Base-by-base conservation (phyloP, 768 basidiomycete genomes). In the Rhizopogon vesiculosus region DNA sequence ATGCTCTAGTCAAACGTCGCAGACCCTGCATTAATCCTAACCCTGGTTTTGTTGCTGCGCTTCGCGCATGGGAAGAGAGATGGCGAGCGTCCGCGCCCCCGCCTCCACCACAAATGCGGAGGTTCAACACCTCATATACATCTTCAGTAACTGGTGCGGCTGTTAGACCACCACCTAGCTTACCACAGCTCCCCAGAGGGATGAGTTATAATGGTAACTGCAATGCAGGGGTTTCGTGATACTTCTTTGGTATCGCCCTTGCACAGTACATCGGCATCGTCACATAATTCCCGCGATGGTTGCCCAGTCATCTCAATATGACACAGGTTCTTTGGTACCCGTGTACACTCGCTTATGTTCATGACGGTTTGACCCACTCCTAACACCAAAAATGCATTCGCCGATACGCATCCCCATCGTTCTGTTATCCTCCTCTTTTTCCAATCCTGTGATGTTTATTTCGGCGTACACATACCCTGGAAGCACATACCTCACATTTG, bases 21-120 rank as follows among this genome's bases (percentile, higher is more conserved):
- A 80, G 89, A 18, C 81, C 87, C 4, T 91, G 89, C 63, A 74
- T 85, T 58, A 87, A 89, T 64, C 89, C 89, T 15, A 91, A 91
- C 62, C 72, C 85, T n/a, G 88, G 86, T 5, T 91, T 91, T 62
- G 81, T 89, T 18, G 67, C 73, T 0, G 78, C 80, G 0, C 69
- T 87, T 13, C 74, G 77, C 19, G 81, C 83, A 28, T 87, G 84
- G 84, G 85, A 86, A 56, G 55, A 31, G 8, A 63, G 56, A 41
- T 72, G 72, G 72, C 65, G 61, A 9, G 61, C 68, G 5, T 49
- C 44, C 1, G 45, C 51, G 0, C 44, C 63, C 1, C 41, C 46
- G 0, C 57, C 69, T 12, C 56, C 45, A 3, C 61, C 64, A 8
- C 66, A 69, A 4, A 61, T 64, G 31, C 62, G 68, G 6, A 68